Evolutionary conservation across 1,284 basidiomycete species (phyloP), one percentile per base, ranked within the genome.

Genomic region (Polyporus tsugae): DNA sequence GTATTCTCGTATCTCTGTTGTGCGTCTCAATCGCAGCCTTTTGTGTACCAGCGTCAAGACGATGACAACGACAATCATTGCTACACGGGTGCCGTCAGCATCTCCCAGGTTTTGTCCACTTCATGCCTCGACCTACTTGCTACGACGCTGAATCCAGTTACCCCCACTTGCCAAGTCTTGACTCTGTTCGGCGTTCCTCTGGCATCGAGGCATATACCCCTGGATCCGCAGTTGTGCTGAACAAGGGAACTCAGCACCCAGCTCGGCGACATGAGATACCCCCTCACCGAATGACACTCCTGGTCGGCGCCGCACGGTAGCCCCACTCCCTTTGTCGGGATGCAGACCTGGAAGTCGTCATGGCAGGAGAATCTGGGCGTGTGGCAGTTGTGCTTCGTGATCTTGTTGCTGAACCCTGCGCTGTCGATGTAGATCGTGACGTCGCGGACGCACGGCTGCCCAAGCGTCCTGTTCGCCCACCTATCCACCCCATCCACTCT

Each of bases 361-460:
- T 89, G 86, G 77, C 92, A 94, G 79, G 89, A 92, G 13, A 87
- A 78, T 7, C 79, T 80, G 4, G 84, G 84, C 25, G 86, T 83
- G 29, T 78, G 79, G 72, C 88, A 90, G 72, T 91, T 90, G 80
- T 91, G 89, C 66, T 90, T 83, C 25, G 85, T 84, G 38, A 92
- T 82, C 62, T 85, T 83, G 73, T 86, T 87, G 29, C 81, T 83
- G 76, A 84, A 85, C 68, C 58, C 58, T 17, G 78, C 78, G 22
- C 79, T 83, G 42, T 85, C 86, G 39, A 84, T 82, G 76, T 92
- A 93, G 1, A 84, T 85, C 4, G 85, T 88, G 74, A 88, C 87
- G 73, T 93, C 91, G 15, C 84, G 80, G 3, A 86, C 73, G 76
- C 92, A 94, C 11, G 84, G 75, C 66, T 87, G 81, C 11, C 86